Percentiles rank a stretch among this genome's conserved stretches.
These are phyloP conservation scores for Penicilliopsis zonata DNA, from an alignment of 495 filamentous ascomycete genomes.

Conservation along the genomic window DNA sequence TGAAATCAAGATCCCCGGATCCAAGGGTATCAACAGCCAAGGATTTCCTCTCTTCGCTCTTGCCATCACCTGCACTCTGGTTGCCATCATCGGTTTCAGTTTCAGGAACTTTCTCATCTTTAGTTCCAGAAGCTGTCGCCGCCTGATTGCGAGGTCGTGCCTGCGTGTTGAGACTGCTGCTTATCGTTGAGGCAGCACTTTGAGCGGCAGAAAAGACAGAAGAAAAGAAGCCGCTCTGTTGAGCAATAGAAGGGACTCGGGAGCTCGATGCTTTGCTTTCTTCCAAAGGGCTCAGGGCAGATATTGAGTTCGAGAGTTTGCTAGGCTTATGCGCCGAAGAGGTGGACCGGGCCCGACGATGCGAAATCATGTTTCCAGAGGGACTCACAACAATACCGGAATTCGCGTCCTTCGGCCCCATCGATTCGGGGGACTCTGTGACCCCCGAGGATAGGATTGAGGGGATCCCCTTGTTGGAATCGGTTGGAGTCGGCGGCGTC, in stretches of 20 bases:
- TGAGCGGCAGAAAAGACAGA: conserved; percentile 87
- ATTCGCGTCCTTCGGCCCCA: conserved; percentile 15
- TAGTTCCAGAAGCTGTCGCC: conserved; percentile 11
- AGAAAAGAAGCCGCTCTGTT: conserved; percentile 73
- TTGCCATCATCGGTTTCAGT: conserved; percentile 15
- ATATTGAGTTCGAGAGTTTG: conserved; percentile 73
- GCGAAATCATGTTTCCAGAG: conserved; percentile 68
- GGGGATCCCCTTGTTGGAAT: conserved; percentile 11
- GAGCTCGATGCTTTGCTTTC: conserved; percentile 40
- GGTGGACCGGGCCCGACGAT: conserved; percentile 52
- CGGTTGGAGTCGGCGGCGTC: conserved; percentile 43
- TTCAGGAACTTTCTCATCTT: conserved; percentile 10
- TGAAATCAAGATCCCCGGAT: conserved; percentile 75
- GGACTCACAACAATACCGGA: conserved; percentile 30
- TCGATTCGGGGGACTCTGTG: conserved; percentile 25
- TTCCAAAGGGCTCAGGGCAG: conserved; percentile 61
- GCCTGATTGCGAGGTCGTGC: conserved; percentile 23
- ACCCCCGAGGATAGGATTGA: conserved; percentile 14
- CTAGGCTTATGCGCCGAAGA: conserved; percentile 63
- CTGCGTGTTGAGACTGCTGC: conserved; percentile 61
- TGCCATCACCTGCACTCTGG: conserved; percentile 8
- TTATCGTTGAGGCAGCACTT: conserved; percentile 80
- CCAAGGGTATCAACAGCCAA: conserved; percentile 84
- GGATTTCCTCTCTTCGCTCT: conserved; percentile 44
- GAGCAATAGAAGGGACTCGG: conserved; percentile 17